Evolutionary conservation across 2,329 filamentous ascomycete species (phyloP), one percentile per base, ranked within the genome.

Genomic region (Penicillium aurantiogriseum): DNA sequence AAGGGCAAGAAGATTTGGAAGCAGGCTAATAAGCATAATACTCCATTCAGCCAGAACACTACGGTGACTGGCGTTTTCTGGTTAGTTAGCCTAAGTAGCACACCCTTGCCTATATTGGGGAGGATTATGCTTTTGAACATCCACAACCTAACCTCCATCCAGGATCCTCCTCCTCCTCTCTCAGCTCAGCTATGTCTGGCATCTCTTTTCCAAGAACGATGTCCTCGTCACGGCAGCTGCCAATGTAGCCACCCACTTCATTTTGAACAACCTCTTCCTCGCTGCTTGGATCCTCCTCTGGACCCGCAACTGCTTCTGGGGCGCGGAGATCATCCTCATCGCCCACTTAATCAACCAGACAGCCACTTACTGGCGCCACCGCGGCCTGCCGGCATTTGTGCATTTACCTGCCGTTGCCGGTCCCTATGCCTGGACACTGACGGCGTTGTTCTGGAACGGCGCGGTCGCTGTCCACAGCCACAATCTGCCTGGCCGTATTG

Each of bases 391-490:
- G 4, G 82, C 86, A 59, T 85, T 89, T 68, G 90, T 96, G 65
- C 91, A 96, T 75, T 78, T 87, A 11, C 85, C 90, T 6, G 86
- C 87, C 44, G 85, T 92, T 23, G 88, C 88, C 17, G 90, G 87
- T 0, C 92, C 92, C 6, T 80, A 96, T 65, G 90, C 88, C 1
- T 96, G 91, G 90, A 92, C 88, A 15, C 90, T 94, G 69, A 86
- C 93, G 15, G 89, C 90, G 31, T 81, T 96, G 52, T 93, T 92
- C 80, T 96, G 91, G 90, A 90, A 91, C 66, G 92, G 92, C 9
- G 91, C 92, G 21, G 87, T 92, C 47, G 89, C 90, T 71, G 84
- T 93, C n/a, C 81, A 90, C 69, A 82, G 86, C 8, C 78, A 87
- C 56, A 83, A 79, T 57, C 74, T 91, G 5, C 81, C 88, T 2